Percentiles rank a stretch among this genome's conserved stretches.
Evolutionary conservation across 2,329 filamentous ascomycete genomes (phyloP).

Genomic region (Sphaerostilbella broomeana): DNA sequence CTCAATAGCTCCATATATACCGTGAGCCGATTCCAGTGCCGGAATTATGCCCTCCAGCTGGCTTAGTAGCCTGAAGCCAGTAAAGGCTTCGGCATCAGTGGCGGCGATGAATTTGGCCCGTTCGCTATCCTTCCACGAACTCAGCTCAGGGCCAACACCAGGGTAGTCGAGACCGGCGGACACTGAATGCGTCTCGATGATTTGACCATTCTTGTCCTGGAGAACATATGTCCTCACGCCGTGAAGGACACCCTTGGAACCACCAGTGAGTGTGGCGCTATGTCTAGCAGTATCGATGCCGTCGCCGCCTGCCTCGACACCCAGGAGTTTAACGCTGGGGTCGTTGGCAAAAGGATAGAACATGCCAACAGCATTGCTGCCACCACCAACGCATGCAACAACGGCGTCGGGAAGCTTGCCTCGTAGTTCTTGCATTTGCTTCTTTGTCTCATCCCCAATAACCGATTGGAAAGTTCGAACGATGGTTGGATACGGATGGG

Average conservation of each 20-base stretch:
- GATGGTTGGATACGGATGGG: constrained; percentile 95
- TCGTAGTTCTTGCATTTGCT: constrained; percentile 77
- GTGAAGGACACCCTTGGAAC: constrained; percentile 87
- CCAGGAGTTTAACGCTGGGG: constrained; percentile 75
- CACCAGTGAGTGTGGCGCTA: constrained; percentile 79
- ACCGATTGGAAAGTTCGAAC: constrained; percentile 96
- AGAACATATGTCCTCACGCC: constrained; percentile 94
- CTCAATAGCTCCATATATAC: constrained; percentile 81
- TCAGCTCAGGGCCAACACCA: constrained; percentile 88
- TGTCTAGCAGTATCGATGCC: constrained; percentile 81
- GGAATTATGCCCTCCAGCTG: constrained; percentile 96
- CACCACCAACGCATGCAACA: constrained; percentile 92
- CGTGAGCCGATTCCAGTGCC: constrained; percentile 88
- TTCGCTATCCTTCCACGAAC: constrained; percentile 83
- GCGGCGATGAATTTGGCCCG: constrained; percentile 85
- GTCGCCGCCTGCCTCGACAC: constrained; percentile 92
- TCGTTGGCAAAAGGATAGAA: constrained; percentile 95
- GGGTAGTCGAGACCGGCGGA: constrained; percentile 96
- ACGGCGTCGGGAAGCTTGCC: constrained; percentile 93
- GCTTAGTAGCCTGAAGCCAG: constrained; percentile 76
- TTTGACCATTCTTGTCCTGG: constrained; percentile 88
- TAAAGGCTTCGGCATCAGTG: constrained; percentile 84
- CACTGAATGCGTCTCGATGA: constrained; percentile 90
- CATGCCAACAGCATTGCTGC: constrained; percentile 94
- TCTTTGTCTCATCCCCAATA: constrained; percentile 90